Conservation (phyloP, 441 rosid genomes). For the Biscutella laevigata region DNA sequence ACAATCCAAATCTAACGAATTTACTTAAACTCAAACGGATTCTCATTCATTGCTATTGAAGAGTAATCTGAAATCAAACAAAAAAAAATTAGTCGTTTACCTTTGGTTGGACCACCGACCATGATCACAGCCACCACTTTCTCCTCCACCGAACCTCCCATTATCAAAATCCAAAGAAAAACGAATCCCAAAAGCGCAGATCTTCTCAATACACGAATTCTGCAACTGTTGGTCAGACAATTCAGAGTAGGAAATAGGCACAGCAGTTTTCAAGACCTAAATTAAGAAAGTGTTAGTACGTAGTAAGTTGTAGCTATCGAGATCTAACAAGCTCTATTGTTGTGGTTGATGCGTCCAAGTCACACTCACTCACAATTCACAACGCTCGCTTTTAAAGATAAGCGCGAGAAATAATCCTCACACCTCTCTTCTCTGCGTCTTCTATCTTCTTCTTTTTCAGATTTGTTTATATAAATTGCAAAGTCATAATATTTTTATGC, state of each 20-base stretch:
- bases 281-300: background rate
- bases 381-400: slow-evolving; percentile 18
- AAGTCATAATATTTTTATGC: too few species aligned
- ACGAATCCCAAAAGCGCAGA: slow-evolving; percentile 33
- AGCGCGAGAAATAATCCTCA: too few species aligned
- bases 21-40: background rate
- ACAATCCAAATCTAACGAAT: slow-evolving; percentile 10
- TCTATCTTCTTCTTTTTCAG: background rate
- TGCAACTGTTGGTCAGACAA: too few species aligned
- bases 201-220: too few species aligned
- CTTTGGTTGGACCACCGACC: slow-evolving; percentile 88
- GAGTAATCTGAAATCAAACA: background rate
- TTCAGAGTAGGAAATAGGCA: too few species aligned
- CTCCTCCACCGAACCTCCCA: slow-evolving; percentile 51
- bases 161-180: too few species aligned
- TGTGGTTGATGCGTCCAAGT: slow-evolving; percentile 26
- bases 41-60: background rate
- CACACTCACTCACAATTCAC: slow-evolving; percentile 21
- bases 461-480: background rate
- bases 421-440: background rate
- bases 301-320: background rate
- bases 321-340: slow-evolving; percentile 19
- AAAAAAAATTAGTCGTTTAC: slow-evolving; percentile 24
- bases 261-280: too few species aligned
- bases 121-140: slow-evolving; percentile 70